Conservation (phyloP, 2,329 filamentous ascomycete species). For the Plenodomus tracheiphilus region DNA sequence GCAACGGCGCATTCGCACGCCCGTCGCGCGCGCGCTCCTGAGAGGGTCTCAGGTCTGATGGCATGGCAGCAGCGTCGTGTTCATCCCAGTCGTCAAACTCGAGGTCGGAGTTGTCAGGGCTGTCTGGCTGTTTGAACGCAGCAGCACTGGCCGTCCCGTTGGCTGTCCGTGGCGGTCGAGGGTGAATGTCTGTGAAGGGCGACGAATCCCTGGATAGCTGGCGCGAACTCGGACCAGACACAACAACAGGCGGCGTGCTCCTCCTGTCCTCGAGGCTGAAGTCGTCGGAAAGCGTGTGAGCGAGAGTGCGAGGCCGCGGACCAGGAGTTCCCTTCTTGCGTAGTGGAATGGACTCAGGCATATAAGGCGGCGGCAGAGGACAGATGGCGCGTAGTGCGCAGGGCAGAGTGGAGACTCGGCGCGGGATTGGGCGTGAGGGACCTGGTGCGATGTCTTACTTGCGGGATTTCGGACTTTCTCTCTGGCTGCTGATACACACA, state of each 20-base stretch:
- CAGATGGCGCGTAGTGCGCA: background rate
- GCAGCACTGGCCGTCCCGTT: slow-evolving; percentile 7
- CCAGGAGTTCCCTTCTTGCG: slow-evolving; percentile 21
- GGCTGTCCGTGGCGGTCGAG: slow-evolving; percentile 5
- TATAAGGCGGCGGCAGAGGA: slow-evolving; percentile 32
- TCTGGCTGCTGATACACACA: slow-evolving; percentile 8
- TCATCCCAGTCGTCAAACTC: slow-evolving; percentile 53
- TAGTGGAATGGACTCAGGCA: slow-evolving; percentile 44
- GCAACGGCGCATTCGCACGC: slow-evolving; percentile 56
- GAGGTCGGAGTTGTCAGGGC: slow-evolving; percentile 33
- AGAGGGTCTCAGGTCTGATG: slow-evolving; percentile 53
- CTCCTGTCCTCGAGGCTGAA: slow-evolving; percentile 15
- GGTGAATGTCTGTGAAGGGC: slow-evolving; percentile 30
- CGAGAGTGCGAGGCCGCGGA: slow-evolving; percentile 14
- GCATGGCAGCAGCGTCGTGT: slow-evolving; percentile 50
- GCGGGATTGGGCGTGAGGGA: slow-evolving; percentile 1
- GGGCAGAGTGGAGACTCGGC: slow-evolving; percentile 8
- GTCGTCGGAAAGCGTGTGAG: slow-evolving; percentile 19
- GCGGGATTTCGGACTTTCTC: slow-evolving; percentile 1
- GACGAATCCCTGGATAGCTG: slow-evolving; percentile 28
- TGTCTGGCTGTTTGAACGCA: slow-evolving; percentile 21
- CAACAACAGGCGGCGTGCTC: slow-evolving; percentile 25
- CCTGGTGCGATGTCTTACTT: background rate
- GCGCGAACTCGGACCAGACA: slow-evolving; percentile 22
- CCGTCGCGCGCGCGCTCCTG: slow-evolving; percentile 45